Conservation (phyloP, 2,329 filamentous ascomycete species). For the Cercospora janseana region DNA sequence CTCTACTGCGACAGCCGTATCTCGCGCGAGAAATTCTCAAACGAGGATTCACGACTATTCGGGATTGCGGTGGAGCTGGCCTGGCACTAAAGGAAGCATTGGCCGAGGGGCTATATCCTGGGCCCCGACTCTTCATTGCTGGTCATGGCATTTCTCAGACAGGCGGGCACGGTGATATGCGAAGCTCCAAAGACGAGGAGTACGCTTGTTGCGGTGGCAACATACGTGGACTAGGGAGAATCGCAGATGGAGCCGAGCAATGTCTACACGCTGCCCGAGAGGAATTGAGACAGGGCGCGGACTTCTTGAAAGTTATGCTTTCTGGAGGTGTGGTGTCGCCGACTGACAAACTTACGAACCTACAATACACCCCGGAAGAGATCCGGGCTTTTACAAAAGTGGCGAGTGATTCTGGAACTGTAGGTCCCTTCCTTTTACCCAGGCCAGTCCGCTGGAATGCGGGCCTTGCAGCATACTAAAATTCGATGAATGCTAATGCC, state of each 20-base stretch:
- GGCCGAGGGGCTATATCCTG: slow-evolving; percentile 55
- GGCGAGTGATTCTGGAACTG: slow-evolving; percentile 49
- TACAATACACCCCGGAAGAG: slow-evolving; percentile 59
- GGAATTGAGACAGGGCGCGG: slow-evolving; percentile 55
- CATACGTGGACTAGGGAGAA: slow-evolving; percentile 43
- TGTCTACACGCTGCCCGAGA: slow-evolving; percentile 55
- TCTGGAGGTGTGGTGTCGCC: slow-evolving; percentile 58
- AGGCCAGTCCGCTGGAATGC: neutral
- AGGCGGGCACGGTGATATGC: slow-evolving; percentile 57
- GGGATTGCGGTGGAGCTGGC: slow-evolving; percentile 59
- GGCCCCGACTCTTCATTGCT: slow-evolving; percentile 57
- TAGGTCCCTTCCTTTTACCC: slow-evolving; percentile 33
- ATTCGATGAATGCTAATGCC: neutral
- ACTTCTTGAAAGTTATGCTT: slow-evolving; percentile 64
- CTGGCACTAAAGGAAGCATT: slow-evolving; percentile 58
- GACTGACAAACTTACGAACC: slow-evolving; percentile 53
- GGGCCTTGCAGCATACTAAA: too few species aligned
- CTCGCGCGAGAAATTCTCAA: slow-evolving; percentile 52
- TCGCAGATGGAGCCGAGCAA: slow-evolving; percentile 56
- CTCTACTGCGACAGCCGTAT: slow-evolving; percentile 50
- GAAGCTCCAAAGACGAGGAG: slow-evolving; percentile 48
- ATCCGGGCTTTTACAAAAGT: slow-evolving; percentile 55
- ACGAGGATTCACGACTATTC: slow-evolving; percentile 58
- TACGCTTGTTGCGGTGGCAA: slow-evolving; percentile 51
- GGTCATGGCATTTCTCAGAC: slow-evolving; percentile 57